Evolutionary conservation across 1,284 basidiomycete genomes (phyloP).

Genomic region (Cerioporus squamosus): DNA sequence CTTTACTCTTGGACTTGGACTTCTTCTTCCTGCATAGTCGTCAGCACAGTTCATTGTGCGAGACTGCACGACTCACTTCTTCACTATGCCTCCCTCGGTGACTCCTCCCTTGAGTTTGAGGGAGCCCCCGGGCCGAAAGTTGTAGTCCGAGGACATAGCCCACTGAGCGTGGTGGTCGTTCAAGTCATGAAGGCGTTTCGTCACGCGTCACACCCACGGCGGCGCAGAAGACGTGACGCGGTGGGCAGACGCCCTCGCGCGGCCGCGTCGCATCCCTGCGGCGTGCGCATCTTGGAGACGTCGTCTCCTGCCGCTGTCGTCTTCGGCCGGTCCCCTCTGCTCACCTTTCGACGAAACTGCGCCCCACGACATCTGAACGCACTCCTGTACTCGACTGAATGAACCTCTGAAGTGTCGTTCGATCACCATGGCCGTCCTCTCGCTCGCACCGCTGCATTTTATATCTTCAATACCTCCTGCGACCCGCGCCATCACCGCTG

Average conservation of each 20-base stretch:
- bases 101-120: conserved; percentile 90
- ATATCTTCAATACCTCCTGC: conserved; percentile 76
- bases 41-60: conserved; percentile 21
- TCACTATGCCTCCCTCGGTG: conserved; percentile 72
- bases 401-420: conserved; percentile 5
- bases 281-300: neutral
- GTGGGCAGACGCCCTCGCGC: conserved; percentile 1
- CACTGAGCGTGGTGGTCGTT: conserved; percentile 24
- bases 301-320: neutral
- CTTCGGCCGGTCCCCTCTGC: neutral
- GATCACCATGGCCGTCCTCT: conserved; percentile 68
- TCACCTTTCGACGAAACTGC: neutral
- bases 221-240: conserved; percentile 22
- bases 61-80: conserved; percentile 66
- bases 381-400: conserved; percentile 5
- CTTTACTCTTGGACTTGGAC: conserved; percentile 59
- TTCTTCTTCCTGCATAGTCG: conserved; percentile 91
- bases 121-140: conserved; percentile 84
- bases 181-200: conserved; percentile 27
- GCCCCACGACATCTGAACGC: neutral
- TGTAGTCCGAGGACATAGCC: conserved; percentile 77
- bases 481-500: conserved; percentile 77
- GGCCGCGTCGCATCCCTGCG: neutral
- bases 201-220: conserved; percentile 29
- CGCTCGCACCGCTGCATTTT: conserved; percentile 65